These are phyloP conservation scores for Yarrowia sp. DNA, from an alignment of 805 yeast genomes.

Conservation along the genomic window DNA sequence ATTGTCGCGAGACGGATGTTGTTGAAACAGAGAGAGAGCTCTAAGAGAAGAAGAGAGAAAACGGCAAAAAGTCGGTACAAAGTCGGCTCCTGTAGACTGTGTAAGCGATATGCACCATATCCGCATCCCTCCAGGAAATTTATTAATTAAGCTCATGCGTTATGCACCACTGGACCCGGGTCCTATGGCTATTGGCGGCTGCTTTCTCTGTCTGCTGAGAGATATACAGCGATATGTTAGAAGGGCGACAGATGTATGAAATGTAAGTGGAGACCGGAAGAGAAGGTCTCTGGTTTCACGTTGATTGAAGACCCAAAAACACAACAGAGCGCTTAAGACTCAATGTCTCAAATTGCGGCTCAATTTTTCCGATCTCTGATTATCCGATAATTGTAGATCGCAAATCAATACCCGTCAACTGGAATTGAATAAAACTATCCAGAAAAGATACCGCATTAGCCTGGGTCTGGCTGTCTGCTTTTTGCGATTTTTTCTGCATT, in stretches of 20 bases:
- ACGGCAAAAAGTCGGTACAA: neutral
- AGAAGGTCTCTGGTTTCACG: too few relatives aligned
- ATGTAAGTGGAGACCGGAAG: neutral
- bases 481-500: too few relatives aligned
- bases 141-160: neutral
- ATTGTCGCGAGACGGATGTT: neutral
- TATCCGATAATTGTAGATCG: too few relatives aligned
- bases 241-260: neutral
- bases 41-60: neutral
- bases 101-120: neutral
- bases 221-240: neutral
- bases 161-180: conserved; percentile 16
- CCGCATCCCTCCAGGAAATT: conserved; percentile 12
- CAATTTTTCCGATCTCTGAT: too few relatives aligned
- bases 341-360: too few relatives aligned
- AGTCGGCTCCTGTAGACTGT: neutral
- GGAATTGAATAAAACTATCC: too few relatives aligned
- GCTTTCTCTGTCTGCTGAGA: neutral
- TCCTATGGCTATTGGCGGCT: conserved; percentile 16
- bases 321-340: too few relatives aligned
- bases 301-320: too few relatives aligned
- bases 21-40: conserved; percentile 8
- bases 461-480: too few relatives aligned
- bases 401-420: too few relatives aligned
- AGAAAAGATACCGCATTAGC: too few relatives aligned